Evolutionary conservation across 176 grass and related monocot species (phyloP), one percentile per base, ranked within the genome.

Genomic region (Cenchrus fungigraminus): DNA sequence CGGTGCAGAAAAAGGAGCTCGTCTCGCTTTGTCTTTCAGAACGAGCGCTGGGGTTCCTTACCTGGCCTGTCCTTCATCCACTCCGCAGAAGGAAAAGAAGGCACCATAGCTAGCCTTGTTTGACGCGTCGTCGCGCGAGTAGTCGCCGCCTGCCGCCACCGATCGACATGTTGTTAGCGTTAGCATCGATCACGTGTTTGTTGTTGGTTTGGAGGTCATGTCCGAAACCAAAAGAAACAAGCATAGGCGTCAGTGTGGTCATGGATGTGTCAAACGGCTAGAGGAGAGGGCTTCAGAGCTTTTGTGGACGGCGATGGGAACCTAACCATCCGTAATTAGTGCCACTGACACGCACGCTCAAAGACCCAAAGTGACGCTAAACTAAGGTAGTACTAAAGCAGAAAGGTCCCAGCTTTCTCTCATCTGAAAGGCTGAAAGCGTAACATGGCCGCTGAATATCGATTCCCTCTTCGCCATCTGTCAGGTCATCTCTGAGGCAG

Each of bases 261-360:
- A 71, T 63, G 54, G 54, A 15, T 71, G 28, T 58, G 74, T 83
- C 84, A 37, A 76, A 46, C 58, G 28, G 25, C 63, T 78, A 73
- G 57, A 79, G 50, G 84, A 62, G 25, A 25, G 25, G 68, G 68
- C 2, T 2, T 65, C 54, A 14, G 34, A 65, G 65, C 65, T 82
- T 90, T 86, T 51, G 73, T 57, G 31, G 83, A 86, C 57, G 49
- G 58, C 73, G 84, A 87, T 12, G 59, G 59, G 67, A 74, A 90
- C 88, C 74, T 79, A 86, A 90, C 42, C 42, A 73, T 20, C 68
- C 12, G 60, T 67, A 45, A 79, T 68, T 45, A 51, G 67, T 22
- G 77, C 79, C 61, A 1, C 31, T 82, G 83, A 59, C 74, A 83
- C 49, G 65, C 49, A 59, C 6, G 25, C 7, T 60, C 37, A 40